phyloP scores from a whole-genome alignment of 2,329 filamentous ascomycete genomes.

The Aspergillus sp. region DNA sequence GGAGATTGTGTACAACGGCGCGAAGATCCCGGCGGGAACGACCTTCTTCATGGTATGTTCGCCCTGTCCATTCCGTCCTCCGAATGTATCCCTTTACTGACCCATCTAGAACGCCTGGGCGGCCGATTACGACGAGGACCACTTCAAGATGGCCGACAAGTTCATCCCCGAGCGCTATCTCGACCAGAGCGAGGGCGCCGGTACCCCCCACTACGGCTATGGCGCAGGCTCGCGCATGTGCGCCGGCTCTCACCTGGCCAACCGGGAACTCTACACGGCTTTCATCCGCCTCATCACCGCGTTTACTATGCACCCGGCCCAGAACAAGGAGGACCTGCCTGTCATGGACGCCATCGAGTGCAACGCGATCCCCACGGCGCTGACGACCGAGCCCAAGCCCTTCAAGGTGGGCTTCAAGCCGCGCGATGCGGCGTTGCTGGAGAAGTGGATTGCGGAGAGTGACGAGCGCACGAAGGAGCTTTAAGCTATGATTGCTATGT shows the following conservation, averaged over 20 bases:
- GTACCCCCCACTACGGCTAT: constrained; percentile 62
- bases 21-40: constrained; percentile 69
- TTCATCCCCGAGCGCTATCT: constrained; percentile 74
- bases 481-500: constrained; percentile 21
- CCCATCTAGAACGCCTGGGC: constrained; percentile 64
- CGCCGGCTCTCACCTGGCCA: constrained; percentile 62
- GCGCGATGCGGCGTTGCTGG: constrained; percentile 46
- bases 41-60: constrained; percentile 70
- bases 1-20: constrained; percentile 67
- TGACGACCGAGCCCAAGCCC: constrained; percentile 62
- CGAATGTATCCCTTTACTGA: constrained; percentile 2
- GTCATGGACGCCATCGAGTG: constrained; percentile 59
- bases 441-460: constrained; percentile 54
- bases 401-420: constrained; percentile 60
- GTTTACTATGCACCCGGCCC: constrained; percentile 54
- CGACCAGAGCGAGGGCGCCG: constrained; percentile 48
- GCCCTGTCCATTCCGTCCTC: too few species aligned
- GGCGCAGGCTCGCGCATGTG: constrained; percentile 65
- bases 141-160: constrained; percentile 62
- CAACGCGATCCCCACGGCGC: constrained; percentile 55
- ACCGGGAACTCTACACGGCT: constrained; percentile 62
- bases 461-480: constrained; percentile 53
- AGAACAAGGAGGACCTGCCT: constrained; percentile 49
- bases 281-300: constrained; percentile 60
- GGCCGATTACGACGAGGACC: constrained; percentile 67